Evolutionary conservation across 2,329 filamentous ascomycete species (phyloP), one percentile per base, ranked within the genome.

Genomic region (Truncatella angustata): DNA sequence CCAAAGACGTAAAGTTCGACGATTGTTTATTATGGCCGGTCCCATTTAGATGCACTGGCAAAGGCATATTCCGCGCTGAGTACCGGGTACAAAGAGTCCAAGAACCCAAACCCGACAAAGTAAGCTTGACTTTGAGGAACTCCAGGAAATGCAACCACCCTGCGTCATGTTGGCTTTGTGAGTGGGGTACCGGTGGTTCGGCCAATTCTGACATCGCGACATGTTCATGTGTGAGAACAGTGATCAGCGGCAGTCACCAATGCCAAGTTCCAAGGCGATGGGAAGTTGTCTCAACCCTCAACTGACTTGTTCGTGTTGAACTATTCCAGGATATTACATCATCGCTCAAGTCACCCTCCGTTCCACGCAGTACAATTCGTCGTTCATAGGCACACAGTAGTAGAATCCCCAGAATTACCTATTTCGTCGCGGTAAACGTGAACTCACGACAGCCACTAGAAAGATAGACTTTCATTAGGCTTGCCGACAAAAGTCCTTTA

Each of bases 81-180:
- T 46, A 46, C 43, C 28, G 43, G 21, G 28, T 46, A 46, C 43
- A 46, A n/a, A 35, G 43, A n/a, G 28, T 46, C 24, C 7, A 16
- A 16, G 21, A 16, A n/a, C n/a, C n/a, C 43, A 32, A 46, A 34
- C 43, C 43, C 26, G 16, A 34, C 26, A n/a, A 18, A 46, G 43
- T 46, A 46, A 46, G 43, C 6, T n/a, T 46, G 16, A 12, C 32
- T 21, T 34, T 5, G 14, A 18, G 10, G 26, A 37, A 50, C 35
- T 32, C 47, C 35, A 42, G 35, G 21, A 42, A 42, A 42, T 50
- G 47, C 47, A 50, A 50, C 47, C 32, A 16, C 35, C 47, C 47
- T 50, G 47, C 47, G 47, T 50, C 47, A 50, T 50, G 47, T 26
- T 42, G 36, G 47, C n/a, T 30, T 12, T 6, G 16, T 30, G 35